Base-by-base conservation (phyloP, 2,329 filamentous ascomycete species). In the Verticillium alfalfae region DNA sequence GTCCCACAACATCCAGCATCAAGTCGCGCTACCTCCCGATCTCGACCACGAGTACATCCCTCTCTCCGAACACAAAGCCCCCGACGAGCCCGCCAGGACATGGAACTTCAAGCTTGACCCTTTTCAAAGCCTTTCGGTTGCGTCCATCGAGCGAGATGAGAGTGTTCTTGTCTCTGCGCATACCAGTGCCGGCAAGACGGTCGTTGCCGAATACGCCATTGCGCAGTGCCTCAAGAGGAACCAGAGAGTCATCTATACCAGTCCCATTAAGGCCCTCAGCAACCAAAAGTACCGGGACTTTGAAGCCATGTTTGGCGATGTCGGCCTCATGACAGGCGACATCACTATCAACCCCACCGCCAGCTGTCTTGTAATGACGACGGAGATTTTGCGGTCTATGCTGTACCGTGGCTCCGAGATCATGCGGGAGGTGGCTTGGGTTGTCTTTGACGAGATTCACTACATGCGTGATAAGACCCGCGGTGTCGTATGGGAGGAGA, bases 201-300 rank as follows among this genome's bases (percentile, higher is more conserved):
- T 99, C 8, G 93, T 98, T 55, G 95, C 95, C 65, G 95, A 99
- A 76, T 99, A 99, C 73, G 96, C 95, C 22, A 96, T 99, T 73
- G 95, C 96, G 16, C 95, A 99, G 71, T 96, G 95, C 75, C 82
- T 99, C 74, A 96, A 95, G 82, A 91, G 93, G 74, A 98, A 98
- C 77, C 95, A 99, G 79, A 87, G 95, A 73, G 94, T 99, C 70
- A 99, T 99, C 75, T 99, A 99, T 78, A 99, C 95, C 9, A 97
- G 93, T 83, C 95, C 95, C 1, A 99, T 99, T 82, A 99, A 99
- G 79, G 95, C 95, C 12, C 81, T 99, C 69, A 98, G 93, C 77
- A 99, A 99, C 77, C 95, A 99, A 73, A 99, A 99, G 74, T 99
- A 96, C 75, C 85, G 95, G 80, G 95, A 99, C 73, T 99, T 99